Percentiles rank a stretch among this genome's conserved stretches.
Conservation (phyloP, 1,139 yeast genomes). For the Magnusiomyces tetraspermus region DNA sequence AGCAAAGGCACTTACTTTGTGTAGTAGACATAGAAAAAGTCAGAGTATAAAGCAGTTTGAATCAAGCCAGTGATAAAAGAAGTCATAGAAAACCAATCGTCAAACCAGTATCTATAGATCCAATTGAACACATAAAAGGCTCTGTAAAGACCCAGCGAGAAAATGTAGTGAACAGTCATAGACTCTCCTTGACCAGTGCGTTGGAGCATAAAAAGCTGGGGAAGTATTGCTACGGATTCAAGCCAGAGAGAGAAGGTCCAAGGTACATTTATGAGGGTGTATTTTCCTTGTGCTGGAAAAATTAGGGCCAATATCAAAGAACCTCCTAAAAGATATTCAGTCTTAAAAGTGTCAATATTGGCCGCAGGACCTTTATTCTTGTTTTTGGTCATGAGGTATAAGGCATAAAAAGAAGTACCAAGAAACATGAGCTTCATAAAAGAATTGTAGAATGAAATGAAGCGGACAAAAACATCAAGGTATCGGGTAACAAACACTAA, state of each 20-base stretch:
- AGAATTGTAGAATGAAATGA: slow-evolving; percentile 59
- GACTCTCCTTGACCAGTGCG: slow-evolving; percentile 84
- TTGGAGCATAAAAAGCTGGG: slow-evolving; percentile 84
- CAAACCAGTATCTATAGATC: slow-evolving; percentile 74
- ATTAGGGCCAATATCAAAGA: slow-evolving; percentile 51
- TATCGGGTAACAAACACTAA: slow-evolving; percentile 75
- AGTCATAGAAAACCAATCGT: slow-evolving; percentile 59
- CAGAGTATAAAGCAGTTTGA: slow-evolving; percentile 84
- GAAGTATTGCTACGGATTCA: slow-evolving; percentile 84
- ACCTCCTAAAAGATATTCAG: slow-evolving; percentile 60
- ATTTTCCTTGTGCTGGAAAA: slow-evolving; percentile 44
- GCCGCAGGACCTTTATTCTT: slow-evolving; percentile 17
- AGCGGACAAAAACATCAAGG: slow-evolving; percentile 48
- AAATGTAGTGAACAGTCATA: slow-evolving; percentile 83
- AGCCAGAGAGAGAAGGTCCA: slow-evolving; percentile 39
- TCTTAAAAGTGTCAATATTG: slow-evolving; percentile 70
- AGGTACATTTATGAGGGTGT: slow-evolving; percentile 42
- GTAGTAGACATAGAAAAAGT: slow-evolving; percentile 89
- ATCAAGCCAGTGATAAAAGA: slow-evolving; percentile 70
- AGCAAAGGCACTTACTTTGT: slow-evolving; percentile 31
- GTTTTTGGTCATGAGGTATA: slow-evolving; percentile 52
- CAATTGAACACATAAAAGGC: slow-evolving; percentile 88
- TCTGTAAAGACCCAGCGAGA: slow-evolving; percentile 84
- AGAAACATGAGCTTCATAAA: slow-evolving; percentile 76
- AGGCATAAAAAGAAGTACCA: slow-evolving; percentile 62